These are phyloP conservation scores for Clonostachys solani DNA, from an alignment of 2,329 filamentous ascomycete genomes.

Conservation along the genomic window DNA sequence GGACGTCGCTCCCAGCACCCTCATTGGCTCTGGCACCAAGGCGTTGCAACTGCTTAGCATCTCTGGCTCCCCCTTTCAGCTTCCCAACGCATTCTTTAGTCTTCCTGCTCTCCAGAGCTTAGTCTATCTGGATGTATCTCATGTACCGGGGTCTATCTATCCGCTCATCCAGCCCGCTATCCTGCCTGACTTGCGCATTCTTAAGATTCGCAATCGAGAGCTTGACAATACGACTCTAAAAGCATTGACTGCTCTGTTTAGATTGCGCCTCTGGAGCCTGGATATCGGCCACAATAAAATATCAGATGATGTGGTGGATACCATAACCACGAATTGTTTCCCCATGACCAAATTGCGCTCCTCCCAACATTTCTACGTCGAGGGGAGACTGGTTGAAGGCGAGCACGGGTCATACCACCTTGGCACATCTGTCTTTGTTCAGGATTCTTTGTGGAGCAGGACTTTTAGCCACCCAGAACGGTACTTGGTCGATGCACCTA, in stretches of 20 bases:
- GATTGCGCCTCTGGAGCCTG: conserved; percentile 48
- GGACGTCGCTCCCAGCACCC: conserved; percentile 34
- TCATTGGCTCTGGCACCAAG: conserved; percentile 14
- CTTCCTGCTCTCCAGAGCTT: conserved; percentile 29
- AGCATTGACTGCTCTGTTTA: conserved; percentile 23
- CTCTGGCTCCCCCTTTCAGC: conserved; percentile 28
- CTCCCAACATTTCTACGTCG: conserved; percentile 32
- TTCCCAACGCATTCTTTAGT: conserved; percentile 34
- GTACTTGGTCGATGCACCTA: conserved; percentile 43
- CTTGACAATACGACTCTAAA: conserved; percentile 32
- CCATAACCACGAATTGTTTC: conserved; percentile 22
- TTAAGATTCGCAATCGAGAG: conserved; percentile 44
- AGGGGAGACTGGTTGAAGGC: conserved; percentile 35
- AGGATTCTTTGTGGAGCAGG: conserved; percentile 41
- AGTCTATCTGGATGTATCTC: conserved; percentile 49
- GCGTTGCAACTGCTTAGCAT: conserved; percentile 35
- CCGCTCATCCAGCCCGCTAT: conserved; percentile 24
- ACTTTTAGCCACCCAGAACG: conserved; percentile 39
- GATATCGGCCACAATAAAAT: conserved; percentile 50
- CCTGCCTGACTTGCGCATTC: conserved; percentile 41
- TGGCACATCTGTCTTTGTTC: conserved; percentile 36
- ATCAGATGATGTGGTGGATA: conserved; percentile 35
- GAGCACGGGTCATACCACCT: conserved; percentile 22
- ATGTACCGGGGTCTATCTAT: conserved; percentile 37
- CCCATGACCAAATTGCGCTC: conserved; percentile 22